Evolutionary conservation across 2,329 filamentous ascomycete genomes (phyloP), one percentile per base, ranked within the genome.

Genomic region (Madurella fahalii): DNA sequence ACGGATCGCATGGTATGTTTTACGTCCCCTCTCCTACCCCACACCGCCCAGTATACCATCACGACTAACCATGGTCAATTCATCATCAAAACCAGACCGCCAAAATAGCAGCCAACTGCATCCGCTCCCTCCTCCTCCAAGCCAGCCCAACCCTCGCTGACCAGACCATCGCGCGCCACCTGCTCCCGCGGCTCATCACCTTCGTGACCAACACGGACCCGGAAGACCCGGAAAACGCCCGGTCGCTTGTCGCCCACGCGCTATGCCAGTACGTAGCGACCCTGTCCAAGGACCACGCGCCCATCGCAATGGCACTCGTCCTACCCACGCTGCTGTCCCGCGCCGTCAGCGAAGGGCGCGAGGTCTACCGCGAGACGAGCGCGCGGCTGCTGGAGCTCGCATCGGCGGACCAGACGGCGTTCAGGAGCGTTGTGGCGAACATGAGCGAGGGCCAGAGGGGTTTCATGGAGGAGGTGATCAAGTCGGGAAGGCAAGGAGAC

Each of bases 31-130:
- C 40, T 17, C 41, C 16, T 5, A 41, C 31, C 16, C 5, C 32
- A 43, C 25, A 51, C n/a, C 40, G 15, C 30, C 18, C 47, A 15
- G 41, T 30, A 45, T 20, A 34, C 9, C 12, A 8, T 20, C 25
- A 7, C 25, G 7, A 42, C 44, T 42, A 45, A 43, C 49, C 46
- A 31, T 20, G n/a, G n/a, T n/a, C n/a, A n/a, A n/a, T n/a, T n/a
- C n/a, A n/a, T n/a, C n/a, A n/a, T n/a, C n/a, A n/a, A n/a, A n/a
- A 41, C 30, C 51, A 87, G 83, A 93, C 90, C 1, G 87, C 89
- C 52, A 95, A 89, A 66, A 92, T 96, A 53, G 91, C 94, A 1
- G 88, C 90, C 58, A 91, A 90, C 66, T 99, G 94, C 71, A 83
- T 93, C 61, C 85, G 92, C 53, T 94, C 91, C 8, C 80, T 97